Evolutionary conservation across 805 yeast genomes (phyloP).

Genomic region (Metschnikowia lochheadii): DNA sequence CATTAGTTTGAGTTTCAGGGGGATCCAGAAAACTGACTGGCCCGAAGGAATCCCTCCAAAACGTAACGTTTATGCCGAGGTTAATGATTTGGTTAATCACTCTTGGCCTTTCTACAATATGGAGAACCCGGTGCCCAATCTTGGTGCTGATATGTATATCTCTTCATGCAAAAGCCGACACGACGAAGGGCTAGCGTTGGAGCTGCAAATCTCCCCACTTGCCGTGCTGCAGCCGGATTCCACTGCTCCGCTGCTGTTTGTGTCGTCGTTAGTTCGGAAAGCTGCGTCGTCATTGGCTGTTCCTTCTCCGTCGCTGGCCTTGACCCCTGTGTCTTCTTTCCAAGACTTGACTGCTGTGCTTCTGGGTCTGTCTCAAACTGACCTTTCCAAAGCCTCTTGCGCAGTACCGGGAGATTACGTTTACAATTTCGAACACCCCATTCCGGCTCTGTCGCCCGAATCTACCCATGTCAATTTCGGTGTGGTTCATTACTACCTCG

Average conservation of each 20-base stretch:
- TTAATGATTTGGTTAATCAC: slow-evolving; percentile 64
- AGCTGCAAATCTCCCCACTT: slow-evolving; percentile 34
- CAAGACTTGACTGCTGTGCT: slow-evolving; percentile 23
- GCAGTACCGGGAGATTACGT: slow-evolving; percentile 77
- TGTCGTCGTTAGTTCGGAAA: slow-evolving; percentile 24
- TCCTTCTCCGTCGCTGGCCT: slow-evolving; percentile 9
- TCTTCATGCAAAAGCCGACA: slow-evolving; percentile 4
- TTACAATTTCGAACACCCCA: slow-evolving; percentile 86
- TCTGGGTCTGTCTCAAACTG: slow-evolving; percentile 19
- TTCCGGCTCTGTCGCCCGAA: slow-evolving; percentile 82
- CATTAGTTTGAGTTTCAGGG: slow-evolving; percentile 59
- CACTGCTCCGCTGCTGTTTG: slow-evolving; percentile 19
- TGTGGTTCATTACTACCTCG: slow-evolving; percentile 63
- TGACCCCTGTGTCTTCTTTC: slow-evolving; percentile 22
- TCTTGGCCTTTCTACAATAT: slow-evolving; percentile 82
- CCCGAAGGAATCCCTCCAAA: slow-evolving; percentile 98
- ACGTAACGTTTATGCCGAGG: slow-evolving; percentile 60
- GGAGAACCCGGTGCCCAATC: slow-evolving; percentile 24
- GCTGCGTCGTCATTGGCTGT: slow-evolving; percentile 26
- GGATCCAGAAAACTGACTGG: slow-evolving; percentile 83
- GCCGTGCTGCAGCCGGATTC: slow-evolving; percentile 23
- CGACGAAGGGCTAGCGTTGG: background rate
- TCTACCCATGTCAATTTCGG: slow-evolving; percentile 78
- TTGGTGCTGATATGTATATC: slow-evolving; percentile 46
- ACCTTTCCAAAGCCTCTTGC: slow-evolving; percentile 36